Base-by-base conservation (phyloP, 2,329 filamentous ascomycete species). In the Claviceps digitariae region DNA sequence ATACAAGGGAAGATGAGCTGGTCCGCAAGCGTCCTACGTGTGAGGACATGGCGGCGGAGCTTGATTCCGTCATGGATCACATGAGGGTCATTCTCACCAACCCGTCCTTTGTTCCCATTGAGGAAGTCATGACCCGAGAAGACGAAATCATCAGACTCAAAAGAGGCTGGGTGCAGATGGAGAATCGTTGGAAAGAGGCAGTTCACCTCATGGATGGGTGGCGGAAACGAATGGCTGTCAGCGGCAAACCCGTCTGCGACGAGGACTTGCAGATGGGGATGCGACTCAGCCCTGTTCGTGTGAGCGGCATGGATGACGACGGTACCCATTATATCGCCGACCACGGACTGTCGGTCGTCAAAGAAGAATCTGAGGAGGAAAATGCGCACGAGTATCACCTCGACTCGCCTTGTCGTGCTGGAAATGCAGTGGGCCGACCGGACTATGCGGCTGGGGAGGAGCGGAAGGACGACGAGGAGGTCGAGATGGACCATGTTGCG, bases 51-150 rank as follows among this genome's bases (percentile, higher is more conserved):
- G 81, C 85, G 0, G 65, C 71, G 9, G 86, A 94, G 58, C 81
- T 96, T 69, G 84, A 90, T 52, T 74, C 74, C 7, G 83, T 95
- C 10, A 75, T 97, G 56, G 82, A 86, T 36, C 89, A 95, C 63
- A 78, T 98, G 58, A 81, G 86, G 58, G 85, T 79, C 2, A 80
- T 98, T 40, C 75, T 98, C 46, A 96, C 90, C 9, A 97, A 97
- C 63, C 93, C 93, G 1, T 95, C 90, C 2, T 98, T 97, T 66
- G 93, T 96, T 15, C 87, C 91, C 0, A 81, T 97, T 23, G 93
- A 97, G 62, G 93, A 97, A 66, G 89, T 98, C 2, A 84, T 94
- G 63, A 72, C 90, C n/a, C 82, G 91, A 52, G 91, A 98, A 58
- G 86, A 94, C 55, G 90, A 96, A 66, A 97, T 98, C 58, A 77